These are phyloP conservation scores for Carpinus fangiana DNA, from an alignment of 306 rosid genomes.

Conservation along the genomic window DNA sequence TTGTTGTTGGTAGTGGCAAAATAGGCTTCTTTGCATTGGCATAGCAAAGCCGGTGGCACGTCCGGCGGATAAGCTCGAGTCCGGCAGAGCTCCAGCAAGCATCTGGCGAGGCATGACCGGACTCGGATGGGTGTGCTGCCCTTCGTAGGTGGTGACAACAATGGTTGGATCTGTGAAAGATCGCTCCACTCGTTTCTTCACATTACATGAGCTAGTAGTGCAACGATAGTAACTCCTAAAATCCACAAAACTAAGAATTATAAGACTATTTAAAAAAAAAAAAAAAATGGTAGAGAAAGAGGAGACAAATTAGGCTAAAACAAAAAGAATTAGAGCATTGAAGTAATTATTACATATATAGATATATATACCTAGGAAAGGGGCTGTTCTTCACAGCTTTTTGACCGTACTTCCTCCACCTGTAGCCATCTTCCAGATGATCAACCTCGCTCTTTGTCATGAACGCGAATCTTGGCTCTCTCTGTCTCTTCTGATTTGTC, in stretches of 20 bases:
- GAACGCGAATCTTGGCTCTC: conserved; percentile 86
- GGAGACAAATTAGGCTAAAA: neutral
- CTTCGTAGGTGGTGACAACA: conserved; percentile 93
- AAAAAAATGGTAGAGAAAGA: conserved; percentile 1
- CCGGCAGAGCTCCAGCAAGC: conserved; percentile 33
- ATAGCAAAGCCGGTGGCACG: conserved; percentile 30
- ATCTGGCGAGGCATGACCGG: conserved; percentile 62
- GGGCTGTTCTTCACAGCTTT: conserved; percentile 96
- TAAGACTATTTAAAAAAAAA: neutral
- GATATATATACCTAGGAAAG: conserved; percentile 65
- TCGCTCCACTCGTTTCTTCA: conserved; percentile 91
- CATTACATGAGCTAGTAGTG: conserved; percentile 80
- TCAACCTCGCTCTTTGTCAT: conserved; percentile 98
- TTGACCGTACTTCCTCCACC: conserved; percentile 99
- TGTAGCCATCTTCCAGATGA: conserved; percentile 97
- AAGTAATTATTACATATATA: neutral
- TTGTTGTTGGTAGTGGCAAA: conserved; percentile 28
- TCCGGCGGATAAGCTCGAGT: conserved; percentile 4
- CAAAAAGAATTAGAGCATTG: conserved; percentile 8
- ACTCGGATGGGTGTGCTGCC: conserved; percentile 80
- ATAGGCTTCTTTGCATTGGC: conserved; percentile 31
- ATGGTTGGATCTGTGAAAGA: conserved; percentile 67
- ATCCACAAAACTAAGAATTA: neutral
- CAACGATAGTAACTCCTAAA: conserved; percentile 95
- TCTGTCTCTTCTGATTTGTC: conserved; percentile 72